These are phyloP conservation scores for Lactifluus hygrophoroides DNA, from an alignment of 768 basidiomycete genomes.

Conservation along the genomic window DNA sequence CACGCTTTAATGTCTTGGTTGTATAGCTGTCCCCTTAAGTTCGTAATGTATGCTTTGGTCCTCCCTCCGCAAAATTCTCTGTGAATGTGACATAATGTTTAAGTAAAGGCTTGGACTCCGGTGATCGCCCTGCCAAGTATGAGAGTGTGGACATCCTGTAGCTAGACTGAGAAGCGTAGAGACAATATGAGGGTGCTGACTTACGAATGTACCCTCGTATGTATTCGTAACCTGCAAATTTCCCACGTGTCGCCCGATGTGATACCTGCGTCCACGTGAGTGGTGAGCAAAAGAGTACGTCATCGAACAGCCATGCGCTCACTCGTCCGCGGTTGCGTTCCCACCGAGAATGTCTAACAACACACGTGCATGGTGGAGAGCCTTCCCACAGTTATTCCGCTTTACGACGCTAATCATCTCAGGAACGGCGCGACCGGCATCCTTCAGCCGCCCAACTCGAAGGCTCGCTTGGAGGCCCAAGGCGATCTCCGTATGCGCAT, in stretches of 20 bases:
- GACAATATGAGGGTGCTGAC: not conserved
- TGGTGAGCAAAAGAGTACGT: not conserved
- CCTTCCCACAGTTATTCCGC: constrained; percentile 93
- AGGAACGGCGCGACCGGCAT: constrained; percentile 57
- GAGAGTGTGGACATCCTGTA: constrained; percentile 80
- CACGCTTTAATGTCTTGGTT: no score
- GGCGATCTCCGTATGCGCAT: constrained; percentile 81
- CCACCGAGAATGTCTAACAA: constrained; percentile 90
- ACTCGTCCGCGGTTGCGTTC: constrained; percentile 92
- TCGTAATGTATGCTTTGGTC: no score
- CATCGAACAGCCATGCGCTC: constrained; percentile 25
- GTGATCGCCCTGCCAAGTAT: constrained; percentile 93
- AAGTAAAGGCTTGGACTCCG: constrained; percentile 73
- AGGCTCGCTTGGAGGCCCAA: constrained; percentile 69
- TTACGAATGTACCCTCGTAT: constrained; percentile 62
- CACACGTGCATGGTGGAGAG: constrained; percentile 69
- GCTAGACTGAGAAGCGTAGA: constrained; percentile 14
- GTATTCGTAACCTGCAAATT: constrained; percentile 96
- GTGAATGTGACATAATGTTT: not conserved
- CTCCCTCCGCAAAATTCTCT: not conserved
- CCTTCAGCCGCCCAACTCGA: constrained; percentile 79
- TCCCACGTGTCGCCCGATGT: constrained; percentile 88
- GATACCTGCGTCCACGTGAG: constrained; percentile 47
- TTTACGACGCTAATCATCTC: constrained; percentile 96
- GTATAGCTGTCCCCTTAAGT: no score